Percentiles rank a stretch among this genome's conserved stretches.
Evolutionary conservation across 805 yeast genomes (phyloP).

Genomic region (Zygoascus tannicola): DNA sequence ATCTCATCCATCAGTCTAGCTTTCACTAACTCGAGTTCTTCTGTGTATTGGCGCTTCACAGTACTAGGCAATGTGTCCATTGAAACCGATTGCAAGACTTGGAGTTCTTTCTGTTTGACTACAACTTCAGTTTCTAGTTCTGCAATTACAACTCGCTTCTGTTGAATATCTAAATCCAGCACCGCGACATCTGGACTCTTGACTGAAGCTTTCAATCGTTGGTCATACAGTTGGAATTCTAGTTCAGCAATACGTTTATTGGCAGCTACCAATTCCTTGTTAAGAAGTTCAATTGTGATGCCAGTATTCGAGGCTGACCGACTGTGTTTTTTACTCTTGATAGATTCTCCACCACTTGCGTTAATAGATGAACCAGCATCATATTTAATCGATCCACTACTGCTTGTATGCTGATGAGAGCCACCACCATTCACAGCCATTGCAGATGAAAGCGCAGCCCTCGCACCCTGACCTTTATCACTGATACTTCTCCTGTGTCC

Average conservation of each 20-base stretch:
- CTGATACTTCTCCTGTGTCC: constrained; percentile 10
- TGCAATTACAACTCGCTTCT: constrained; percentile 29
- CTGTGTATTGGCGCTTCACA: constrained; percentile 30
- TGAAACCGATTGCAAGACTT: constrained; percentile 26
- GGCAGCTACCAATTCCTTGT: constrained; percentile 21
- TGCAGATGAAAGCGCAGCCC: constrained; percentile 2
- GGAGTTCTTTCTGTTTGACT: constrained; percentile 32
- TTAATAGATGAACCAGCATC: not conserved
- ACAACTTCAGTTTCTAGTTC: constrained; percentile 28
- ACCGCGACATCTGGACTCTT: not conserved
- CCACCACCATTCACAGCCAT: not conserved
- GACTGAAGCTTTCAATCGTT: constrained; percentile 1
- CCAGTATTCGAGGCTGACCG: constrained; percentile 2
- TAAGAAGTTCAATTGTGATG: constrained; percentile 6
- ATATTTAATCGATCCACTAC: not conserved
- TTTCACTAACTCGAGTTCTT: constrained; percentile 40
- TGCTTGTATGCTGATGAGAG: not conserved
- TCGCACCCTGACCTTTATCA: constrained; percentile 7
- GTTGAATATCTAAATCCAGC: constrained; percentile 17
- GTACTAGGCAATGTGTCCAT: constrained; percentile 31
- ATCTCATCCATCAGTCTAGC: constrained; percentile 40
- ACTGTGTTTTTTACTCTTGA: not conserved
- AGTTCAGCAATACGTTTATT: constrained; percentile 23
- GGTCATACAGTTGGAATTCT: constrained; percentile 16
- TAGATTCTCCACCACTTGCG: not conserved